A percentile compares a stretch with the other conserved stretches of the same genome.
Evolutionary conservation across 352 stramenopile species (phyloP).

Genomic region (Pythium apleroticum): DNA sequence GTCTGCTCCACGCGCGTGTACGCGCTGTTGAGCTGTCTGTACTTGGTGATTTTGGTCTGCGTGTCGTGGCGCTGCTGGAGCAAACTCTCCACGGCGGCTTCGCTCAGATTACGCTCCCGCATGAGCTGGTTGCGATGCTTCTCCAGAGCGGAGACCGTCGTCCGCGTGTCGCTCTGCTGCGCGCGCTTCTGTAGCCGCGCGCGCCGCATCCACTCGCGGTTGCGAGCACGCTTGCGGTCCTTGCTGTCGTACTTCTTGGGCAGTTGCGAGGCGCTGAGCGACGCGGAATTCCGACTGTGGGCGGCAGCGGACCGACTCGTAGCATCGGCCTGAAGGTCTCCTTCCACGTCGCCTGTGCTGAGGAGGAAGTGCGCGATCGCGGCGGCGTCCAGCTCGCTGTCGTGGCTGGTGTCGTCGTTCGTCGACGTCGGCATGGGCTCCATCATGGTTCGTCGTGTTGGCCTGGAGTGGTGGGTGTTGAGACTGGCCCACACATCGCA

Average conservation of each 20-base stretch:
- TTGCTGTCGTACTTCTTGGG: constrained; percentile 14
- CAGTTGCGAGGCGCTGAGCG: not conserved
- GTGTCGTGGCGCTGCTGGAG: constrained; percentile 5
- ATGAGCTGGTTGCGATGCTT: constrained; percentile 10
- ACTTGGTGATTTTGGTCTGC: constrained; percentile 9
- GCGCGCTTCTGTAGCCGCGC: constrained; percentile 18
- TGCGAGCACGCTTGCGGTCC: constrained; percentile 18
- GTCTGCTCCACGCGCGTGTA: constrained; percentile 11
- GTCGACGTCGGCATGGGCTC: not conserved
- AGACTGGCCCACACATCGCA: not conserved
- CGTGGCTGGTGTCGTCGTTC: not conserved
- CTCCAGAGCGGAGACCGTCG: constrained; percentile 6
- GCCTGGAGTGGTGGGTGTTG: too few relatives aligned
- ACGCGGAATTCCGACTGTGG: not conserved
- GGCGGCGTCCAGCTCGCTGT: constrained; percentile 1
- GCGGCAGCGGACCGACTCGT: not conserved
- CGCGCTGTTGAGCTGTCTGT: constrained; percentile 12
- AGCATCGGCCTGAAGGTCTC: not conserved
- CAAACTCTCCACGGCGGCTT: constrained; percentile 1
- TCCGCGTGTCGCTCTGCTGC: not conserved
- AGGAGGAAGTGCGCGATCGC: not conserved
- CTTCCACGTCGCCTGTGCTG: not conserved
- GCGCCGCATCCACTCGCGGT: constrained; percentile 23
- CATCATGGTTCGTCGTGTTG: not conserved
- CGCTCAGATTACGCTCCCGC: constrained; percentile 3